phyloP scores from a whole-genome alignment of 2,329 filamentous ascomycete species.

The Ophiostoma sp. region DNA sequence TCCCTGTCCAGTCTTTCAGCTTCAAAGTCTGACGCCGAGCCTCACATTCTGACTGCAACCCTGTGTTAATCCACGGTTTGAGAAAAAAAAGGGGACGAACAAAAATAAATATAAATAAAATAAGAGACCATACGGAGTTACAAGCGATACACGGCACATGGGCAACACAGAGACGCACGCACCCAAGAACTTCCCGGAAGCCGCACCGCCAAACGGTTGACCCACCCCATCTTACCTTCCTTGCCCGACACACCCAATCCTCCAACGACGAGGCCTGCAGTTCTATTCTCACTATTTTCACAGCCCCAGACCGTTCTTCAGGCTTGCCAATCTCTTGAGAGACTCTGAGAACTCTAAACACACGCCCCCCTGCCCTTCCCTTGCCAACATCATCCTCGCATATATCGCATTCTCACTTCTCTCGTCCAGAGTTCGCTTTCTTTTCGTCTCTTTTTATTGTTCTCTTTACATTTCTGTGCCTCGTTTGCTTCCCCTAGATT shows the following conservation, averaged over 20 bases:
- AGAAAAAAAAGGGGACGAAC: not conserved
- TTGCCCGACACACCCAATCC: not conserved
- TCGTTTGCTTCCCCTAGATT: not conserved
- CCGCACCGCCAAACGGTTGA: not conserved
- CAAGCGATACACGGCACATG: not conserved
- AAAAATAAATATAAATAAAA: not conserved
- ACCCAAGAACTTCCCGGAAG: not conserved
- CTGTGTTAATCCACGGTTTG: not conserved
- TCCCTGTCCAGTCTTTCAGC: too few species aligned
- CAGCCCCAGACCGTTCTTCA: conserved; percentile 1
- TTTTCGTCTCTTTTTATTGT: not conserved
- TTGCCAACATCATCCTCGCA: not conserved
- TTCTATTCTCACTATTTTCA: not conserved
- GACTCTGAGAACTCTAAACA: not conserved
- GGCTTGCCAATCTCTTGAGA: not conserved
- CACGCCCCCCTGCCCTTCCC: not conserved
- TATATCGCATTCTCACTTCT: not conserved
- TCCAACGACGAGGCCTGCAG: not conserved
- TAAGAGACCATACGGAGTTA: not conserved
- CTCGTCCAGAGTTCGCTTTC: not conserved
- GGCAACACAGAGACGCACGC: not conserved
- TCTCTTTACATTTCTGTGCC: not conserved
- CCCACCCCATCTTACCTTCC: not conserved
- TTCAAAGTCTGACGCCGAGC: not conserved
- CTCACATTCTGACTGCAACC: not conserved